Evolutionary conservation across 2,329 filamentous ascomycete species (phyloP).

Genomic region (Phoma sp.): DNA sequence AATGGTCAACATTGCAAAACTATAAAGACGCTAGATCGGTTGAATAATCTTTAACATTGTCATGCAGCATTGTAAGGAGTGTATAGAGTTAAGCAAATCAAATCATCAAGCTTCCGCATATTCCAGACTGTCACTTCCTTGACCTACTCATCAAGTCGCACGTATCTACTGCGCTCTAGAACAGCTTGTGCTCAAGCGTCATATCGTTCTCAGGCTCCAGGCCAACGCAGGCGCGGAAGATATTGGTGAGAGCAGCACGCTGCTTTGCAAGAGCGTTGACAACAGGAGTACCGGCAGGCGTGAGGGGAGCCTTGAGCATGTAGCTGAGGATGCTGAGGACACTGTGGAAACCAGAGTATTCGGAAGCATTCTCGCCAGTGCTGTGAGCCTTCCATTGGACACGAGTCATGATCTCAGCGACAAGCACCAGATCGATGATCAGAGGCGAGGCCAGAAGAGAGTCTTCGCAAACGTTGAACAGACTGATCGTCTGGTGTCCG

Average conservation of each 20-base stretch:
- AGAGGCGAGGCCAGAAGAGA: slow-evolving; percentile 93
- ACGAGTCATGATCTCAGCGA: slow-evolving; percentile 98
- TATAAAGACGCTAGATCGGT: background rate
- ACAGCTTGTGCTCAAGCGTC: slow-evolving; percentile 98
- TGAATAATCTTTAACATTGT: slow-evolving; percentile 8
- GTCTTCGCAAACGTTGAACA: slow-evolving; percentile 99
- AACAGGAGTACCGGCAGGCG: slow-evolving; percentile 91
- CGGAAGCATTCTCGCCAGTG: slow-evolving; percentile 61
- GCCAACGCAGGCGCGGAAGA: slow-evolving; percentile 96
- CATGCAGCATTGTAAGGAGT: slow-evolving; percentile 27
- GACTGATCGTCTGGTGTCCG: slow-evolving; percentile 95
- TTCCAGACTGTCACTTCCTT: background rate
- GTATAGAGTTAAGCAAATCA: slow-evolving; percentile 35
- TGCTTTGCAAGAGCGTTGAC: slow-evolving; percentile 97
- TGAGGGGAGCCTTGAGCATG: slow-evolving; percentile 96
- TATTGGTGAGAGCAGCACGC: slow-evolving; percentile 91
- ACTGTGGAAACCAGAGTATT: slow-evolving; percentile 94
- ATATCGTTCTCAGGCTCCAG: slow-evolving; percentile 98
- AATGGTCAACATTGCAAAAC: too few species aligned
- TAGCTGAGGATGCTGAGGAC: slow-evolving; percentile 97
- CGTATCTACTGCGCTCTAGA: slow-evolving; percentile 51
- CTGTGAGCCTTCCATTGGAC: slow-evolving; percentile 81
- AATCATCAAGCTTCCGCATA: background rate
- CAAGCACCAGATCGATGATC: slow-evolving; percentile 93
- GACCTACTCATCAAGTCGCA: background rate